Evolutionary conservation across 208 protist genomes (phyloP), one percentile per base, ranked within the genome.

Genomic region (Crithidia bombi): DNA sequence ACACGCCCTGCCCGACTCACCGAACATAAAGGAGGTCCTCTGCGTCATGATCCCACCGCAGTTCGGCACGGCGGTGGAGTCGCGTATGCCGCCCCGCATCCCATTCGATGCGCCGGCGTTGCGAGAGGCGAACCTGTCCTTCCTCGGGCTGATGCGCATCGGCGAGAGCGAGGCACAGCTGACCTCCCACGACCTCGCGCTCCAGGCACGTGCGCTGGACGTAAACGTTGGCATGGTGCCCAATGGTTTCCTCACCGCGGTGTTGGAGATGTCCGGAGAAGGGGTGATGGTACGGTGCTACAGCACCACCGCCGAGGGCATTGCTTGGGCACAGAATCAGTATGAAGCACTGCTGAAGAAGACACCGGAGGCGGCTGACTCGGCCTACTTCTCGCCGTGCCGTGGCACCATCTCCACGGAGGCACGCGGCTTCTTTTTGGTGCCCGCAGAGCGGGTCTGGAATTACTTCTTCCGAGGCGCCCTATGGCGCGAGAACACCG

Each of bases 381-480:
- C 76, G 43, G 77, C 72, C 33, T 81, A 90, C 76, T 85, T 76
- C 69, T 52, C 71, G 5, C 62, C 90, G 21, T 86, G 82, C 55
- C 82, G 87, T 36, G 88, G 83, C 21, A 88, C 82, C 26, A 47
- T 94, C 14, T 90, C 87, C n/a, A 44, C 78, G 17, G 81, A 86
- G 50, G 70, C 82, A 12, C 75, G 86, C 19, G 83, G 89, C 10
- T 97, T 97, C 63, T 94, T 93, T 62, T 65, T 95, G 15, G 86
- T 94, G 17, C 92, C 92, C 5, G 64, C 59, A 3, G 86, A 88
- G 54, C 80, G 81, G 12, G 67, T 64, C 55, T 97, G 92, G 90
- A 97, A 97, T 75, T 92, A 94, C 78, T 83, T 81, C 61, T 97
- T 97, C 76, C 84, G 80, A n/a, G 87, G 88, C 12, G 83, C 87